phyloP scores from a whole-genome alignment of 148 eudicot species.

The Agrostemma githago region DNA sequence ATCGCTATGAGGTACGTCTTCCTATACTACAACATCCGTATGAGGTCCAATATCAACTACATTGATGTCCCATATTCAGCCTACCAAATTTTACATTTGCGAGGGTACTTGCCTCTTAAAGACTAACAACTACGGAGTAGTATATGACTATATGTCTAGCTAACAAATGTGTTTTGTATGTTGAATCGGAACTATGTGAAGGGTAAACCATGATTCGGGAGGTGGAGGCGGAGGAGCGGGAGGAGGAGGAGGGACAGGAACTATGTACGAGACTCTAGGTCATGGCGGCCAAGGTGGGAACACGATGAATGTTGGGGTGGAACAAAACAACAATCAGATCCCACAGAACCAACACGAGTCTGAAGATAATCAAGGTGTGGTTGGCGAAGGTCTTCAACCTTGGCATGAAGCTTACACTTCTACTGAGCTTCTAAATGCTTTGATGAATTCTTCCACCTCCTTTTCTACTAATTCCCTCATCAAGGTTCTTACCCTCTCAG shows the following conservation, averaged over 20 bases:
- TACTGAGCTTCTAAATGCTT: slow-evolving; percentile 32
- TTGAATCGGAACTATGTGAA: slow-evolving; percentile 9
- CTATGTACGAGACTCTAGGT: slow-evolving; percentile 21
- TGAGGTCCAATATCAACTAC: neutral
- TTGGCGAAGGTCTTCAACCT: slow-evolving; percentile 10
- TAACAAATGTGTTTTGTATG: neutral
- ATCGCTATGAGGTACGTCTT: slow-evolving; percentile 21
- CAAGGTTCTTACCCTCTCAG: slow-evolving; percentile 13
- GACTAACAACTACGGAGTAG: too few relatives aligned
- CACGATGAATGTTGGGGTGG: slow-evolving; percentile 10
- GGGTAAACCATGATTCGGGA: slow-evolving; percentile 21
- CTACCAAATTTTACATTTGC: too few relatives aligned
- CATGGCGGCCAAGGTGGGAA: slow-evolving; percentile 17
- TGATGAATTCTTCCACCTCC: slow-evolving; percentile 25
- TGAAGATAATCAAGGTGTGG: slow-evolving; percentile 17
- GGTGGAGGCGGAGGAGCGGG: slow-evolving; percentile 20
- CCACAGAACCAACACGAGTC: slow-evolving; percentile 1
- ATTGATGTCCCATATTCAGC: neutral
- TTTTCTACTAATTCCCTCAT: slow-evolving; percentile 28
- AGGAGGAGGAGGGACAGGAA: slow-evolving; percentile 19
- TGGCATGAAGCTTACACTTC: slow-evolving; percentile 41
- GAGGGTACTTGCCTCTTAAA: too few relatives aligned
- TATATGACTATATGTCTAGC: neutral
- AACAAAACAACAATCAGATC: slow-evolving; percentile 21
- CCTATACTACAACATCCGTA: too few relatives aligned